A percentile compares a stretch with the other conserved stretches of the same genome.
Evolutionary conservation across 169 alveolate genomes (phyloP).

Genomic region (Babesia divergens): DNA sequence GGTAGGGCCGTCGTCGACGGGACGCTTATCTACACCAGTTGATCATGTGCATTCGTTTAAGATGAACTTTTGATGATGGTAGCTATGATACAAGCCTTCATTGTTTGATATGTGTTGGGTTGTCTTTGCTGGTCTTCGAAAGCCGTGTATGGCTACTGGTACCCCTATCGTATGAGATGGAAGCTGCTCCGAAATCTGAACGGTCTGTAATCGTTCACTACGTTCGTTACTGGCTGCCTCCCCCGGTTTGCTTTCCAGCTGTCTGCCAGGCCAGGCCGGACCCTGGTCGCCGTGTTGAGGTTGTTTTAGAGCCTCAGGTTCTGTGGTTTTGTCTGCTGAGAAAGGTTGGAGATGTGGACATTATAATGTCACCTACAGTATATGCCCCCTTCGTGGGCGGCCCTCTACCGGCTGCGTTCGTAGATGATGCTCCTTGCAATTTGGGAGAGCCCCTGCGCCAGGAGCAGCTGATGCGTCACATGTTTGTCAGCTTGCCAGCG

Average conservation of each 20-base stretch:
- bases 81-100: no score
- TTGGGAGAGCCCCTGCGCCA: constrained; percentile 41
- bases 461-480: constrained; percentile 25
- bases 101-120: no score
- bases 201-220: constrained; percentile 29
- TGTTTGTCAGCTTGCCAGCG: not conserved
- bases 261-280: not conserved
- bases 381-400: constrained; percentile 49
- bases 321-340: constrained; percentile 44
- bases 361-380: constrained; percentile 2
- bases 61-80: no score
- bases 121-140: no score
- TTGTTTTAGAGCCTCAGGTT: constrained; percentile 49
- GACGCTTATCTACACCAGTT: constrained; percentile 38
- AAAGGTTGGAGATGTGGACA: not conserved
- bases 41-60: no score
- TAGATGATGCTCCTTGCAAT: not conserved
- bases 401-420: constrained; percentile 47
- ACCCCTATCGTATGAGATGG: no score
- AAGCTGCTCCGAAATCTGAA: not conserved
- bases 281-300: constrained; percentile 1
- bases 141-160: no score
- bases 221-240: constrained; percentile 57
- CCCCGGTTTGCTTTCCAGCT: not conserved
- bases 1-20: constrained; percentile 56